Evolutionary conservation across 805 yeast species (phyloP).

Genomic region (Ascoidea rubescens): DNA sequence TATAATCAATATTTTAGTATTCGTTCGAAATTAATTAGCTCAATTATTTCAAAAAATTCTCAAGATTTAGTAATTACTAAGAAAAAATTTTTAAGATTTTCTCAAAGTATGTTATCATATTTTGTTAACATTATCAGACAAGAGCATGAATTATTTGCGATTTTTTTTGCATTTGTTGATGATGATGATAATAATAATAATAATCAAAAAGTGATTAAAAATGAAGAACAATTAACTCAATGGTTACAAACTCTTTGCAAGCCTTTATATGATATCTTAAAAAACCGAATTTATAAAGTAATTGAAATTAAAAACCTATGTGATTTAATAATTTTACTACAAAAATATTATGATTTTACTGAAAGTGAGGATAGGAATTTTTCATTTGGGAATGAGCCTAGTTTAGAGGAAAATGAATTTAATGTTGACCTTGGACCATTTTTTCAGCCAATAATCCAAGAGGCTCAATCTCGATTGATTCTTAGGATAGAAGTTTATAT

Average conservation of each 20-base stretch:
- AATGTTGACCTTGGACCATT: slow-evolving; percentile 38
- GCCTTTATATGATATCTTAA: slow-evolving; percentile 59
- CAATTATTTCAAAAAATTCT: slow-evolving; percentile 25
- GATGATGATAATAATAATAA: slow-evolving; percentile 4
- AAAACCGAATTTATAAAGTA: slow-evolving; percentile 60
- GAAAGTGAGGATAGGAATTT: slow-evolving; percentile 26
- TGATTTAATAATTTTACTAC: slow-evolving; percentile 58
- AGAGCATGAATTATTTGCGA: slow-evolving; percentile 43
- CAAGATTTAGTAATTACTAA: slow-evolving; percentile 15
- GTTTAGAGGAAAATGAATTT: slow-evolving; percentile 16
- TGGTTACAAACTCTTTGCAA: slow-evolving; percentile 60
- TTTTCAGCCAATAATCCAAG: slow-evolving; percentile 59
- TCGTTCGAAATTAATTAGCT: slow-evolving; percentile 34
- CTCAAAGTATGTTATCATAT: slow-evolving; percentile 48
- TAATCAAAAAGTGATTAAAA: neutral
- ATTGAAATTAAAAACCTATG: slow-evolving; percentile 53
- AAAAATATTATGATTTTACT: slow-evolving; percentile 43
- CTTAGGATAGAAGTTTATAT: slow-evolving; percentile 66
- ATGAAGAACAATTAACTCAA: slow-evolving; percentile 23
- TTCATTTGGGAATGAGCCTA: slow-evolving; percentile 5
- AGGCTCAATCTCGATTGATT: slow-evolving; percentile 67
- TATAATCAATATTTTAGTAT: slow-evolving; percentile 46
- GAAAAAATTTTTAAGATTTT: slow-evolving; percentile 30
- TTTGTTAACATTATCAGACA: slow-evolving; percentile 44
- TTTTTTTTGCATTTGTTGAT: too few species aligned